Evolutionary conservation across 1,284 basidiomycete species (phyloP).

Genomic region (Neolentinus lepideus): DNA sequence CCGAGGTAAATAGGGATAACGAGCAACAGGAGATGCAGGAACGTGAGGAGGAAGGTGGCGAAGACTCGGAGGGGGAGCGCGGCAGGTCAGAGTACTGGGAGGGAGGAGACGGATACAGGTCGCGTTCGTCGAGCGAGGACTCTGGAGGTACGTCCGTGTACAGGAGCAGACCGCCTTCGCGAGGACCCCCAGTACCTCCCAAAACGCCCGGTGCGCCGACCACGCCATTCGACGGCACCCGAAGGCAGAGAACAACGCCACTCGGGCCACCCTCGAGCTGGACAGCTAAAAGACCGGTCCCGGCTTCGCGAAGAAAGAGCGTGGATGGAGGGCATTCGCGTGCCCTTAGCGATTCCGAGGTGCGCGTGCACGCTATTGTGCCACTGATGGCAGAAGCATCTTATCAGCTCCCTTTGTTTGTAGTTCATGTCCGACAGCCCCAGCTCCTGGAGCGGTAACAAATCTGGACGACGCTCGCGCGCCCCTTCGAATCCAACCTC

Average conservation of each 20-base stretch:
- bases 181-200: constrained; percentile 28
- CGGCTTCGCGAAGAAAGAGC: constrained; percentile 56
- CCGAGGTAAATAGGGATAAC: constrained; percentile 12
- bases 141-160: constrained; percentile 37
- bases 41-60: constrained; percentile 18
- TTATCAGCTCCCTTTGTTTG: not conserved
- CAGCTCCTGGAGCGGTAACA: constrained; percentile 30
- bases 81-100: constrained; percentile 29
- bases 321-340: constrained; percentile 49
- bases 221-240: constrained; percentile 59
- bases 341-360: constrained; percentile 60
- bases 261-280: constrained; percentile 66
- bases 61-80: constrained; percentile 20
- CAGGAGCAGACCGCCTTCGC: constrained; percentile 37
- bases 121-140: constrained; percentile 53
- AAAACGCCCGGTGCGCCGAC: constrained; percentile 35
- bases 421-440: constrained; percentile 19
- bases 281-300: constrained; percentile 50
- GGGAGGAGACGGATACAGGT: constrained; percentile 21
- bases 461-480: constrained; percentile 33
- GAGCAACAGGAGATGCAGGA: constrained; percentile 13
- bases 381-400: not conserved
- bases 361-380: constrained; percentile 20
- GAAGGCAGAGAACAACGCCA: constrained; percentile 57
- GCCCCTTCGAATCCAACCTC: constrained; percentile 63